phyloP scores from a whole-genome alignment of 495 filamentous ascomycete genomes.

The Xylaria grammica region DNA sequence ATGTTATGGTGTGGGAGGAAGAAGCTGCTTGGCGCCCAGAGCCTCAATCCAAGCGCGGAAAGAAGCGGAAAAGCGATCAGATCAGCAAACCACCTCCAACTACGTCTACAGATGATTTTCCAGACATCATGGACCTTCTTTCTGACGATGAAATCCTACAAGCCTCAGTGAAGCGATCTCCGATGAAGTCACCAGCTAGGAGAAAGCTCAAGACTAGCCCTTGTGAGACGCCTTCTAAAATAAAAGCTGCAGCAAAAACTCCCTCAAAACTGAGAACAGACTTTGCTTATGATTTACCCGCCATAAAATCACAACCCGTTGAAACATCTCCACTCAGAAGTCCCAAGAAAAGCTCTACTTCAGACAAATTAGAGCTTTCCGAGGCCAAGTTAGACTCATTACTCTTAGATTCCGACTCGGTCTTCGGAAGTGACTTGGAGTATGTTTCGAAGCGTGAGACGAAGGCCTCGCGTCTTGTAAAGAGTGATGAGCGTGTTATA shows the following conservation, averaged over 20 bases:
- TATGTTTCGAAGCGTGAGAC: background rate
- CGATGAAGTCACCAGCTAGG: constrained; percentile 35
- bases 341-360: constrained; percentile 16
- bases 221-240: constrained; percentile 24
- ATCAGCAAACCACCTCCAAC: constrained; percentile 49
- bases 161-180: constrained; percentile 29
- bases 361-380: background rate
- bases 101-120: constrained; percentile 39
- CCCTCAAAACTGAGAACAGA: constrained; percentile 20
- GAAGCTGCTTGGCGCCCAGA: constrained; percentile 49
- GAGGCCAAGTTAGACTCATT: constrained; percentile 4
- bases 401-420: constrained; percentile 15
- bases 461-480: constrained; percentile 1
- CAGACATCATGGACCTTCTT: constrained; percentile 47
- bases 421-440: constrained; percentile 16
- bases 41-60: constrained; percentile 54
- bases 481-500: constrained; percentile 38
- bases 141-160: constrained; percentile 32
- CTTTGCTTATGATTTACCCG: constrained; percentile 14
- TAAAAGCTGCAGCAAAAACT: constrained; percentile 21
- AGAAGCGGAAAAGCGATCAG: constrained; percentile 78
- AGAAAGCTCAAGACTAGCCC: constrained; percentile 33
- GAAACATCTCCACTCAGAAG: constrained; percentile 30
- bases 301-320: constrained; percentile 16
- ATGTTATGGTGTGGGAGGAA: constrained; percentile 65